Evolutionary conservation across 2,329 filamentous ascomycete species (phyloP).

Genomic region (Ceratocystis alfenasii): DNA sequence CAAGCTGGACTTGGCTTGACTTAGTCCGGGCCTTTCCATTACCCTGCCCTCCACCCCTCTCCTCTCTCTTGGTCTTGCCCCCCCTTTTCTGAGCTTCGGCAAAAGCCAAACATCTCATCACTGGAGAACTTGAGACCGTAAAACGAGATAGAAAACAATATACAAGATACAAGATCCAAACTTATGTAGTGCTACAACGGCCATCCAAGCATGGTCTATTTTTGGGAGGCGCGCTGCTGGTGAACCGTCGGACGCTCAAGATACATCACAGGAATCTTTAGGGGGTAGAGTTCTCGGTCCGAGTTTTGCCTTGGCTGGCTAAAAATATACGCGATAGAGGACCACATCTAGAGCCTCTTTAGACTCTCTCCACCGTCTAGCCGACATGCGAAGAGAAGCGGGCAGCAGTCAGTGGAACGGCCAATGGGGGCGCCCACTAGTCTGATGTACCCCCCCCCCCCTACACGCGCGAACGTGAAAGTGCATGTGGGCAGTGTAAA

Average conservation of each 20-base stretch:
- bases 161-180: neutral
- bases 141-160: neutral
- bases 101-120: neutral
- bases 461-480: too few relatives aligned
- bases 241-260: too few relatives aligned
- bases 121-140: neutral
- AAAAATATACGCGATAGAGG: too few relatives aligned
- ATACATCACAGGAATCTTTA: too few relatives aligned
- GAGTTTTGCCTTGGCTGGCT: too few relatives aligned
- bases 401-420: neutral
- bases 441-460: too few relatives aligned
- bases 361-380: too few relatives aligned
- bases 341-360: too few relatives aligned
- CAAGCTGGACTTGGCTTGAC: constrained; percentile 1
- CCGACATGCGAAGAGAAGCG: neutral
- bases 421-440: too few relatives aligned
- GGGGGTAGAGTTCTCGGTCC: too few relatives aligned
- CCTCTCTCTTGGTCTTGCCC: neutral
- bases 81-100: neutral
- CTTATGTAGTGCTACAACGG: neutral
- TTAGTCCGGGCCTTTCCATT: neutral
- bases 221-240: neutral
- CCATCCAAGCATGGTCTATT: neutral
- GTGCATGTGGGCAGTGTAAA: neutral
- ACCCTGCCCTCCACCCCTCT: neutral